Evolutionary conservation across 768 basidiomycete genomes (phyloP).

Genomic region (Guyanaporus albipodus): DNA sequence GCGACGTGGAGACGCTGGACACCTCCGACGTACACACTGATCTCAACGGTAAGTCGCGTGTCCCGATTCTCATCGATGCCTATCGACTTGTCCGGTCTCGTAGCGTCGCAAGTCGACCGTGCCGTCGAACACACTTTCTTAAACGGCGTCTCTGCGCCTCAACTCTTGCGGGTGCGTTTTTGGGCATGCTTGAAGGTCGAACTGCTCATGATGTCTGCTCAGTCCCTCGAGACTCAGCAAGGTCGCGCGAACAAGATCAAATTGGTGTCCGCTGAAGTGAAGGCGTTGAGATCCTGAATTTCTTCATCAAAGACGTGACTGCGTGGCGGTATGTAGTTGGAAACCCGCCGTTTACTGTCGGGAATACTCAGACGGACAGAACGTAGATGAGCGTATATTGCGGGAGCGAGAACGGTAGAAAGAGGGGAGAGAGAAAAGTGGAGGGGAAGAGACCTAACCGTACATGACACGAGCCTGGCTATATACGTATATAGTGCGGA

Average conservation of each 20-base stretch:
- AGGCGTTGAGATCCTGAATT: conserved; percentile 43
- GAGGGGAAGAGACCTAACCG: too few species aligned
- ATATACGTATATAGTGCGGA: too few species aligned
- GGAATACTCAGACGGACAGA: too few species aligned
- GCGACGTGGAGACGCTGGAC: conserved; percentile 26
- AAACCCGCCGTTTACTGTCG: too few species aligned
- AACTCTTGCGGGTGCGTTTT: conserved; percentile 48
- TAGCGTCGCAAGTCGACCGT: conserved; percentile 21
- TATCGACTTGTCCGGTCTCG: conserved; percentile 3
- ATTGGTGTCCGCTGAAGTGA: conserved; percentile 46
- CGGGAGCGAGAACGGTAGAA: too few species aligned
- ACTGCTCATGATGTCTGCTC: background rate
- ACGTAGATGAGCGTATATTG: too few species aligned
- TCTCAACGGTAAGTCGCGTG: conserved; percentile 8
- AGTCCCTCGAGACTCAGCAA: conserved; percentile 48
- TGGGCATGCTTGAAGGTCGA: background rate
- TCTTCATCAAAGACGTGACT: too few species aligned
- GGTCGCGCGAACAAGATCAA: conserved; percentile 48
- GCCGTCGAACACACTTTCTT: conserved; percentile 25
- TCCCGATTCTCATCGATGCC: background rate
- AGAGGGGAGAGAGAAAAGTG: too few species aligned
- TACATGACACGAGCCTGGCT: too few species aligned
- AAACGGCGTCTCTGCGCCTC: conserved; percentile 41
- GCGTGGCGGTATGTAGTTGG: too few species aligned
- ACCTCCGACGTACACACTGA: background rate